Evolutionary conservation across 2,329 filamentous ascomycete species (phyloP).

Genomic region (Ceratocystis papillata): DNA sequence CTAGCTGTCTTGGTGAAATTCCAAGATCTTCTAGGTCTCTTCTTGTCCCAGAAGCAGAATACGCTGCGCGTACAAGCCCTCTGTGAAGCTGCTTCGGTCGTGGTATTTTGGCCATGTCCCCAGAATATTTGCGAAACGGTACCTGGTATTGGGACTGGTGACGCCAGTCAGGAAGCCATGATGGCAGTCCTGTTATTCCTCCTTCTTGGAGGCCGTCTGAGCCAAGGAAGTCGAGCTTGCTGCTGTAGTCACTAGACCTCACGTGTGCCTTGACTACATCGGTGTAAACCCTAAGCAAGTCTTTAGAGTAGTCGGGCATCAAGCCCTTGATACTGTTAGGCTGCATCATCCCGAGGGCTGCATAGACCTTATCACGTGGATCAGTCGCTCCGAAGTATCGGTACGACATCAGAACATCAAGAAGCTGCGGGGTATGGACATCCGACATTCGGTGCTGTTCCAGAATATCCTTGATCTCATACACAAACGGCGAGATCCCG

Average conservation of each 20-base stretch:
- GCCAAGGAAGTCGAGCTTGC: conserved; percentile 25
- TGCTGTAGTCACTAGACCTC: conserved; percentile 22
- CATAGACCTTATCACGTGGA: conserved; percentile 29
- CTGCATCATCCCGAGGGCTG: conserved; percentile 27
- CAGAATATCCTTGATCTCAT: conserved; percentile 23
- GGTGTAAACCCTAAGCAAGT: conserved; percentile 27
- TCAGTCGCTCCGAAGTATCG: conserved; percentile 26
- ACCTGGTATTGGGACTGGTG: conserved; percentile 25
- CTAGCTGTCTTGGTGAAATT: conserved; percentile 20
- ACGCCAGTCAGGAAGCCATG: conserved; percentile 26
- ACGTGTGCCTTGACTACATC: conserved; percentile 26
- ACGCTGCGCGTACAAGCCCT: conserved; percentile 15
- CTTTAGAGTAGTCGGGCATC: conserved; percentile 27
- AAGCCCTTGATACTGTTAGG: conserved; percentile 27
- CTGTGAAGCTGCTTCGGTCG: conserved; percentile 1
- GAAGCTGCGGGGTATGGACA: conserved; percentile 18
- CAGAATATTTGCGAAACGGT: conserved; percentile 24
- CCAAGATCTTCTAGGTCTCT: conserved; percentile 20
- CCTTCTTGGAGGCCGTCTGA: conserved; percentile 26
- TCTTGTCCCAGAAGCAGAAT: conserved; percentile 24
- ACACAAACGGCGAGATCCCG: conserved; percentile 23
- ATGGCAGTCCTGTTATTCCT: conserved; percentile 26
- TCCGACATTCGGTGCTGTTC: conserved; percentile 17
- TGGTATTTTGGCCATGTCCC: conserved; percentile 22
- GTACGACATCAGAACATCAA: conserved; percentile 24